These are phyloP conservation scores for Globisporangium cylindrosporum DNA, from an alignment of 352 stramenopile genomes.

Conservation along the genomic window DNA sequence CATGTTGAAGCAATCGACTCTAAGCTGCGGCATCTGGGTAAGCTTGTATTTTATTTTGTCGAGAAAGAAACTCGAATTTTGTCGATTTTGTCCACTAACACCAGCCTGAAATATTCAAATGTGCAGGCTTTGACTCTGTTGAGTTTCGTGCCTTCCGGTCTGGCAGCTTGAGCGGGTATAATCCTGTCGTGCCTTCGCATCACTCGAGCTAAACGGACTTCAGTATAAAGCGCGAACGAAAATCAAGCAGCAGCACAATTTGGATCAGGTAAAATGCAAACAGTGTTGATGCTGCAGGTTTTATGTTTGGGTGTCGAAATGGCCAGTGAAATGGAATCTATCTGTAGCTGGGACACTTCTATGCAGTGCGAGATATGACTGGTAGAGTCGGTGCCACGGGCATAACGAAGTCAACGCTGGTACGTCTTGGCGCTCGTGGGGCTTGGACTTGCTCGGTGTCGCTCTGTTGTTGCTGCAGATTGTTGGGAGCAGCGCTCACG, in stretches of 20 bases:
- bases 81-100: no score
- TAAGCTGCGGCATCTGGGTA: slow-evolving; percentile 25
- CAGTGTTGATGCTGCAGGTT: background rate
- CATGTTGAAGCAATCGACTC: slow-evolving; percentile 31
- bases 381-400: background rate
- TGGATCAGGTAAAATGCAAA: background rate
- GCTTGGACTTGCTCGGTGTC: background rate
- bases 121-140: slow-evolving; percentile 51
- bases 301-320: background rate
- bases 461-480: background rate
- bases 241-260: background rate
- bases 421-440: slow-evolving; percentile 1
- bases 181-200: slow-evolving; percentile 8
- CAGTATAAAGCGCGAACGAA: background rate
- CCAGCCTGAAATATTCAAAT: background rate
- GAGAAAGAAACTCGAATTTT: no score
- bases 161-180: slow-evolving; percentile 68
- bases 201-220: slow-evolving; percentile 5
- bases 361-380: slow-evolving; percentile 9
- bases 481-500: background rate
- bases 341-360: background rate
- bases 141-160: slow-evolving; percentile 53
- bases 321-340: background rate
- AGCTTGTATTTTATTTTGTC: no score
- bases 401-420: slow-evolving; percentile 13